Base-by-base conservation (phyloP, 305 asterid species). In the Andrographis paniculata region DNA sequence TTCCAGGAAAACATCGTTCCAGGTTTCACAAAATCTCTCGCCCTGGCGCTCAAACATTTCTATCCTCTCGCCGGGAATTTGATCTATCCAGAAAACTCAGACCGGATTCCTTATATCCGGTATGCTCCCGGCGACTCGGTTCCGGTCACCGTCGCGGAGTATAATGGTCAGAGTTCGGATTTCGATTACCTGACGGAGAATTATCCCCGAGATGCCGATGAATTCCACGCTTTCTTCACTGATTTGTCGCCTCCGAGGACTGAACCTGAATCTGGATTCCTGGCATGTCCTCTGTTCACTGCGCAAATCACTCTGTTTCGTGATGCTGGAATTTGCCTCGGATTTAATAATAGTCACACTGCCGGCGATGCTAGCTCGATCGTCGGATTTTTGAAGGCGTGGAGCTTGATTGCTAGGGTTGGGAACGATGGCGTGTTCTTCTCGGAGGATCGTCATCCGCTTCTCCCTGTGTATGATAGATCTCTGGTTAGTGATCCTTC, bases 231-330 rank as follows among this genome's bases (percentile, higher is more conserved):
- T 19, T 69, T 70, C 15, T 72, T 72, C 0, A 87, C 82, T 1
- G 41, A 59, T 33, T 55, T 75, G 7, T 70, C 66, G 6, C 71
- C 60, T 17, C 62, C 73, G 37, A 50, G 38, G 5, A 52, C 40
- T 17, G 14, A 68, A 2, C 0, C 67, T 8, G 65, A 56, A 9
- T 60, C 51, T 1, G 66, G 50, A 5, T n/a, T 46, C 0, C 9
- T 1, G 13, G 23, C 18, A 17, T 15, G 63, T 31, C 78, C 86
- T 0, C 73, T 72, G 13, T 37, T 80, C 3, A 77, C 83, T n/a
- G 43, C 76, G 17, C 85, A 80, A 53, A 71, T 64, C 27, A 80
- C 92, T 20, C 55, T 77, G 3, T 80, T 80, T 23, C 86, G 86
- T 0, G 67, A 61, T 1, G 50, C 28, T 17, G 86, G 92, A 3